A percentile compares a stretch with the other conserved stretches of the same genome.
phyloP scores from a whole-genome alignment of 2,329 filamentous ascomycete species.

The Decorospora gaudefroyi region DNA sequence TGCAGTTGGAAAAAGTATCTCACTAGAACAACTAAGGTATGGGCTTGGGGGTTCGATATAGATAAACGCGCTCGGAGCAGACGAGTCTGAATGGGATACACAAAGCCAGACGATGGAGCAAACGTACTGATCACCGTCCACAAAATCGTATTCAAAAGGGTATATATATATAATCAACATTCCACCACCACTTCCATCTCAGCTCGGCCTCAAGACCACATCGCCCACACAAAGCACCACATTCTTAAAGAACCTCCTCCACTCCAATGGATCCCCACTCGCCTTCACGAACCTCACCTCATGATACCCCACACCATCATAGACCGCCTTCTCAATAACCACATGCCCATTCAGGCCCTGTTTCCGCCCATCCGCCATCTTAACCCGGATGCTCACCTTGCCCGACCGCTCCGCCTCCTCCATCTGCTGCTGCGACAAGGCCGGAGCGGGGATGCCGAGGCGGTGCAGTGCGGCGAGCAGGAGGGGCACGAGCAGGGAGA shows the following conservation, averaged over 20 bases:
- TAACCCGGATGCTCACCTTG: constrained; percentile 70
- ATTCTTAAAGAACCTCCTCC: constrained; percentile 96
- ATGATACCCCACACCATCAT: constrained; percentile 65
- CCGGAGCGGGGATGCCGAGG: constrained; percentile 75
- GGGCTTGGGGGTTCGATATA: no score
- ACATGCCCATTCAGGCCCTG: constrained; percentile 77
- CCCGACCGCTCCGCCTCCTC: constrained; percentile 50
- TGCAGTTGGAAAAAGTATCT: no score
- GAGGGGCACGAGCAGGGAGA: constrained; percentile 76
- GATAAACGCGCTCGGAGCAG: no score
- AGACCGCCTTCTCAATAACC: constrained; percentile 70
- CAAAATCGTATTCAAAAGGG: no score
- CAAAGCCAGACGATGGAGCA: no score
- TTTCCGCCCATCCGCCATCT: constrained; percentile 71
- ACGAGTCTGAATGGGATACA: no score
- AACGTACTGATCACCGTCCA: no score
- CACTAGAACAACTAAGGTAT: no score
- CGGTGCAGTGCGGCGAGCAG: constrained; percentile 80
- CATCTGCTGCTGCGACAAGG: constrained; percentile 39
- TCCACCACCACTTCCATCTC: no score
- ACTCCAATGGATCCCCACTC: constrained; percentile 95
- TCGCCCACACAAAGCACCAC: constrained; percentile 87
- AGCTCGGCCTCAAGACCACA: constrained; percentile 63
- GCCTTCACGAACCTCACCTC: constrained; percentile 92
- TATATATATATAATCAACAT: no score